Conservation (phyloP, 2,329 filamentous ascomycete genomes). For the Xylaria sp. region DNA sequence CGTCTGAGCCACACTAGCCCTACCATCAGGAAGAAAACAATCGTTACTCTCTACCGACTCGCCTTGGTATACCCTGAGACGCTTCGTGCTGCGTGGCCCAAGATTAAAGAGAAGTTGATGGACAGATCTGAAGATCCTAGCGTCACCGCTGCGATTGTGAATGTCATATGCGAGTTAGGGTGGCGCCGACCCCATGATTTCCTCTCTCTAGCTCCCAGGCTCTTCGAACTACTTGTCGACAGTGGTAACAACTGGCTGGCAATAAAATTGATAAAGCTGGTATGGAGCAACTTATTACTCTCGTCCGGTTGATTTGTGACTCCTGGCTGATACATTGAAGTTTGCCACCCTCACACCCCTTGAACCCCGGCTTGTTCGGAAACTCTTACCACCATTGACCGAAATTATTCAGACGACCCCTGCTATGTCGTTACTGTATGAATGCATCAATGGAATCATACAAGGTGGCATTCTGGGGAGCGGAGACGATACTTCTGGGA, state of each 20-base stretch:
- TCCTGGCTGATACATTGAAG: slow-evolving; percentile 57
- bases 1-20: slow-evolving; percentile 87
- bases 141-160: slow-evolving; percentile 95
- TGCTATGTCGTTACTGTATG: slow-evolving; percentile 97
- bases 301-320: background rate
- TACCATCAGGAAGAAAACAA: slow-evolving; percentile 91
- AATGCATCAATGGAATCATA: slow-evolving; percentile 98
- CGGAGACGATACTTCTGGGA: slow-evolving; percentile 80
- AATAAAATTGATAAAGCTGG: slow-evolving; percentile 97
- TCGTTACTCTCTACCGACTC: slow-evolving; percentile 92
- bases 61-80: slow-evolving; percentile 98
- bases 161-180: slow-evolving; percentile 94
- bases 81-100: slow-evolving; percentile 91
- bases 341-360: slow-evolving; percentile 95
- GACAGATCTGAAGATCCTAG: slow-evolving; percentile 90
- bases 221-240: slow-evolving; percentile 93
- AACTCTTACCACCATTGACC: slow-evolving; percentile 88
- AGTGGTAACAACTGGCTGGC: slow-evolving; percentile 99
- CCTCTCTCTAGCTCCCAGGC: slow-evolving; percentile 85
- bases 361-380: slow-evolving; percentile 90
- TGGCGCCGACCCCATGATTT: slow-evolving; percentile 96
- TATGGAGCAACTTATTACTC: slow-evolving; percentile 53
- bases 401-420: slow-evolving; percentile 94
- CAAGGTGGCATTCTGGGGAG: slow-evolving; percentile 93
- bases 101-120: slow-evolving; percentile 93